Percentiles rank a stretch among this genome's conserved stretches.
Evolutionary conservation across 2,329 filamentous ascomycete species (phyloP).

Genomic region (Cladosporium sp.): DNA sequence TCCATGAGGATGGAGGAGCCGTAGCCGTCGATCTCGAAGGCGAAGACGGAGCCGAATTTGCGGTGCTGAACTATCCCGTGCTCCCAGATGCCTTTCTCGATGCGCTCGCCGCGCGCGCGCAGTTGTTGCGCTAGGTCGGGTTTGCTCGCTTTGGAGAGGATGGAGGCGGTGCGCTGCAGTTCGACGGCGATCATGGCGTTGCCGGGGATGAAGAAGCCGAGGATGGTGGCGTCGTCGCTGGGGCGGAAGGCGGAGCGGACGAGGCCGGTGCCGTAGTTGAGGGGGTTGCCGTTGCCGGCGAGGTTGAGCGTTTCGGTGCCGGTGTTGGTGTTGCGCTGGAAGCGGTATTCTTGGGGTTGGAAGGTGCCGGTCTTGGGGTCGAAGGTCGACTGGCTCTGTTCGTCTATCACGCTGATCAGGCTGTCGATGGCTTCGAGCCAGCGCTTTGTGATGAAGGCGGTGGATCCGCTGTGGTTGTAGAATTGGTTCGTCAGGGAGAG

Average conservation of each 20-base stretch:
- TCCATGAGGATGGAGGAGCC: slow-evolving; percentile 82
- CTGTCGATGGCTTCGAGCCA: slow-evolving; percentile 78
- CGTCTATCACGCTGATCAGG: slow-evolving; percentile 67
- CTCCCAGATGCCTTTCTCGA: slow-evolving; percentile 75
- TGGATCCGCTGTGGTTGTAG: slow-evolving; percentile 71
- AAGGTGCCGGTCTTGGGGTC: slow-evolving; percentile 61
- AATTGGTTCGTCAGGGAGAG: slow-evolving; percentile 83
- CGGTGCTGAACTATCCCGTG: slow-evolving; percentile 76
- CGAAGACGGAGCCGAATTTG: slow-evolving; percentile 74
- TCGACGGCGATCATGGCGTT: slow-evolving; percentile 97
- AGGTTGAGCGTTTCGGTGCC: slow-evolving; percentile 90
- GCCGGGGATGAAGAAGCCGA: slow-evolving; percentile 91
- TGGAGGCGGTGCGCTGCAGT: slow-evolving; percentile 66
- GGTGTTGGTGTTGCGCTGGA: slow-evolving; percentile 71
- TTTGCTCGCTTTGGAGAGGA: slow-evolving; percentile 62
- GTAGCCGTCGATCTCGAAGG: slow-evolving; percentile 84
- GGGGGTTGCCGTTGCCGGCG: slow-evolving; percentile 80
- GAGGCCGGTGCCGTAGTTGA: slow-evolving; percentile 78
- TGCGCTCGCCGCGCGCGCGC: slow-evolving; percentile 56
- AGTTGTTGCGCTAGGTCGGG: slow-evolving; percentile 46
- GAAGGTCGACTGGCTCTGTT: slow-evolving; percentile 81
- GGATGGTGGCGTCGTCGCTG: slow-evolving; percentile 89
- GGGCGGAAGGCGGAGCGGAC: slow-evolving; percentile 90
- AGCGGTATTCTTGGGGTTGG: slow-evolving; percentile 75
- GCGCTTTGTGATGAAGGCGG: slow-evolving; percentile 69